Evolutionary conservation across 1,139 yeast species (phyloP), one percentile per base, ranked within the genome.

Genomic region (Suhomyces bolitotheri): DNA sequence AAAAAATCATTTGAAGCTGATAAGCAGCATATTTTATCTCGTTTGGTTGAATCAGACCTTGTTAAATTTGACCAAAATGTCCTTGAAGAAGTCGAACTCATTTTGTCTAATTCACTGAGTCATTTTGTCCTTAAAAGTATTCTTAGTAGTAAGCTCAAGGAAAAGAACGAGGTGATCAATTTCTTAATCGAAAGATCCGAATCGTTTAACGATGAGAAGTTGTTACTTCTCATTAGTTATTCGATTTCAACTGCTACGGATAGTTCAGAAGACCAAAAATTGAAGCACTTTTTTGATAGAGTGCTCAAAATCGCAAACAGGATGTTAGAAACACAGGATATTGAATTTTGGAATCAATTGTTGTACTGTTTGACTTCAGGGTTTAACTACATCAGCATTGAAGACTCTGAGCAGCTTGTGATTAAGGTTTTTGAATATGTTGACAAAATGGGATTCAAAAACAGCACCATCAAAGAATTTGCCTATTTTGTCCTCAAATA

Each of bases 391-490:
- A 16, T 41, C 9, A 41, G 34, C 13, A 19, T 20, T 4, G 31
- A 29, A 13, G 31, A 27, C 3, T 16, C 29, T 16, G 21, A 17
- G 2, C 29, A 25, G n/a, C 16, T 51, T 4, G n/a, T 43, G 4
- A 28, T 29, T 4, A 27, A 41, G 25, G 43, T 55, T 2, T 56
- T 57, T 34, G 22, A 37, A 5, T 43, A 45, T 20, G 40, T 47
- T 14, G 47, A 46, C 12, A 26, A 27, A 5, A 29, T 43, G 9
- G 53, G 49, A 5, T 44, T 50, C 26, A 61, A 60, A 36, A 39
- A 46, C 25, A 45, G 60, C 16, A 53, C 58, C 36, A 51, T 47
- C 14, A 50, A 58, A 1, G 59, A 53, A 28, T 60, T 63, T 40
- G 56, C 55, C 4, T 30, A 39, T 1, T 54, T 62, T 16, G 41